phyloP scores from a whole-genome alignment of 768 basidiomycete genomes.

The Lentinula lateritia region DNA sequence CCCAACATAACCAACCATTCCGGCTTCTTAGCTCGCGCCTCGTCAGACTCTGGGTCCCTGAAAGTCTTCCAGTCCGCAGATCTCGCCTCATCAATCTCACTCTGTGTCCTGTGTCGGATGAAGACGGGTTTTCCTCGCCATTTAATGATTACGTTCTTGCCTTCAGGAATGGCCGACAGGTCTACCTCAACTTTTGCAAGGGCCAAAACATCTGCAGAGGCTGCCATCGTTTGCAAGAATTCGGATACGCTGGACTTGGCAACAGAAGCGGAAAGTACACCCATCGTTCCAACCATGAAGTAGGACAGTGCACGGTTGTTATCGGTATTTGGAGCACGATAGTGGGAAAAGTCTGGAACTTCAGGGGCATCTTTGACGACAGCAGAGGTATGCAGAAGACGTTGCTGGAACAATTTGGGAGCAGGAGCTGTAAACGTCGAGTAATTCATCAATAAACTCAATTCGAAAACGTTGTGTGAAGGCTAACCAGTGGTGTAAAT shows the following conservation, averaged over 20 bases:
- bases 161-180: constrained; percentile 85
- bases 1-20: constrained; percentile 95
- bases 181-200: constrained; percentile 98
- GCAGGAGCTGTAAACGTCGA: constrained; percentile 36
- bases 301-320: constrained; percentile 77
- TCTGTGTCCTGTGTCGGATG: constrained; percentile 90
- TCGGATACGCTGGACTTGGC: constrained; percentile 93
- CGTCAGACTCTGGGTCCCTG: constrained; percentile 90
- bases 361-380: constrained; percentile 64
- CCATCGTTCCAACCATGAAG: constrained; percentile 89
- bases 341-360: constrained; percentile 85
- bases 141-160: constrained; percentile 95
- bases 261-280: constrained; percentile 88
- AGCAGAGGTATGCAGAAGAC: constrained; percentile 75
- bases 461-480: neutral
- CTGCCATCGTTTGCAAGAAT: constrained; percentile 93
- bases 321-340: constrained; percentile 63
- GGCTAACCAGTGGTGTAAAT: constrained; percentile 56
- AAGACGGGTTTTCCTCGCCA: constrained; percentile 99
- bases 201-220: constrained; percentile 96
- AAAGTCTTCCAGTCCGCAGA: constrained; percentile 76
- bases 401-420: constrained; percentile 53
- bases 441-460: neutral
- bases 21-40: constrained; percentile 84
- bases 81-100: constrained; percentile 93